Percentiles rank a stretch among this genome's conserved stretches.
phyloP scores from a whole-genome alignment of 2,329 filamentous ascomycete species.

The Graphilbum fragrans region DNA sequence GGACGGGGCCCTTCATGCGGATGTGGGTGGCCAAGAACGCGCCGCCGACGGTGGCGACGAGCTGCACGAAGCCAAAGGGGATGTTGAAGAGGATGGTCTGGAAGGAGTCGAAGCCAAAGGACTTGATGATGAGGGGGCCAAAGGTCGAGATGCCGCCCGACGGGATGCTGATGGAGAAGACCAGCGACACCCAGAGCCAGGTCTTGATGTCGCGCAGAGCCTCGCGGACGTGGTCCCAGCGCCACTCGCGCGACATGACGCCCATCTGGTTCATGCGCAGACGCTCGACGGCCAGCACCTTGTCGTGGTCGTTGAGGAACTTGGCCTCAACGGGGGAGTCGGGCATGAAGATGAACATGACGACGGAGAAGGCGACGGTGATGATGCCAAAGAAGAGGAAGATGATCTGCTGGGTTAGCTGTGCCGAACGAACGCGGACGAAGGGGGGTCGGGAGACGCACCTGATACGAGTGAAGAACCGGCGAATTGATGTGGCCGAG shows the following conservation, averaged over 20 bases:
- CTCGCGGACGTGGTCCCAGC: constrained; percentile 5
- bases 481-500: constrained; percentile 42
- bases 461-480: constrained; percentile 23
- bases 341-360: constrained; percentile 17
- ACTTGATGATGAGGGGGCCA: constrained; percentile 37
- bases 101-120: constrained; percentile 37
- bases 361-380: constrained; percentile 16
- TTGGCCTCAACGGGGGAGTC: constrained; percentile 23
- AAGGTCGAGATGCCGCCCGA: constrained; percentile 30
- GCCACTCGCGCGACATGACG: constrained; percentile 6
- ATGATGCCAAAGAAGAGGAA: constrained; percentile 17
- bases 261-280: constrained; percentile 24
- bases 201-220: constrained; percentile 7
- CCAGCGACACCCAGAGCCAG: constrained; percentile 9
- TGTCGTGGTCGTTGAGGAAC: constrained; percentile 18
- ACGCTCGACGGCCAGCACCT: constrained; percentile 17
- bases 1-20: constrained; percentile 41
- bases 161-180: constrained; percentile 4
- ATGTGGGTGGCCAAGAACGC: constrained; percentile 41
- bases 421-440: constrained; percentile 31
- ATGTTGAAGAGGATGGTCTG: constrained; percentile 41
- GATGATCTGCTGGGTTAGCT: constrained; percentile 34
- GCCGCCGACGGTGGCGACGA: constrained; percentile 41
- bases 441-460: constrained; percentile 41
- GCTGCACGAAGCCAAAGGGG: constrained; percentile 41